Conservation (phyloP, 225 moss, liverwort and hornwort species). For the Straminergon stramineum region DNA sequence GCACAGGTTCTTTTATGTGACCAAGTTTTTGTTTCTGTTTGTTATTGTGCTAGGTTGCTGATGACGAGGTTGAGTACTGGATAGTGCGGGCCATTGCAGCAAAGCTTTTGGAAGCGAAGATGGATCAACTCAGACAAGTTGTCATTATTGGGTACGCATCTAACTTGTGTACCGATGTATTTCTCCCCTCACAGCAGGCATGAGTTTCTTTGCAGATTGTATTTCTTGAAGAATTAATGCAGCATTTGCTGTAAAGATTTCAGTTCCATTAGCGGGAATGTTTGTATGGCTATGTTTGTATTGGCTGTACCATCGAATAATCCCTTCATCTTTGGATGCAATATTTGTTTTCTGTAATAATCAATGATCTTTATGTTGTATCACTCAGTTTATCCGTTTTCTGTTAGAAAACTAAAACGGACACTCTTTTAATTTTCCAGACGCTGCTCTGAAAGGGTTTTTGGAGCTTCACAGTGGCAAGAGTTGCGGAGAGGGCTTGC, state of each 20-base stretch:
- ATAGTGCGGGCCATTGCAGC: slow-evolving; percentile 83
- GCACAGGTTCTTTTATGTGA: not conserved
- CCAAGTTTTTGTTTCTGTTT: not conserved
- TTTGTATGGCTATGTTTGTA: not conserved
- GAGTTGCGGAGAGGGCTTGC: slow-evolving; percentile 66
- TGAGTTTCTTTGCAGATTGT: not conserved
- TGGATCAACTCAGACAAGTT: slow-evolving; percentile 90
- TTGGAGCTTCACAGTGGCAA: slow-evolving; percentile 77
- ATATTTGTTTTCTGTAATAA: not conserved
- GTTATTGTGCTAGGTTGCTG: slow-evolving; percentile 37
- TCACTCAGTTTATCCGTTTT: not conserved
- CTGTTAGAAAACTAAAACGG: not conserved
- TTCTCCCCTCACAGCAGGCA: not conserved
- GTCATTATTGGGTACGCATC: slow-evolving; percentile 69
- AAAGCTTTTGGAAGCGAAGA: slow-evolving; percentile 91
- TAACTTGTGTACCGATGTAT: not conserved
- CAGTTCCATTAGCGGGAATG: not conserved
- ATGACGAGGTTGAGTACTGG: slow-evolving; percentile 94
- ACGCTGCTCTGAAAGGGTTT: slow-evolving; percentile 80
- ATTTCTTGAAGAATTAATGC: not conserved
- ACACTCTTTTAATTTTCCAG: slow-evolving; percentile 20
- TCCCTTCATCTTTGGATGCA: not conserved
- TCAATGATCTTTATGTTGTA: not conserved
- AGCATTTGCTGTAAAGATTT: not conserved
- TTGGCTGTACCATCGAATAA: not conserved